phyloP scores from a whole-genome alignment of 176 grass and related monocot species.

The Oryza australiensis region DNA sequence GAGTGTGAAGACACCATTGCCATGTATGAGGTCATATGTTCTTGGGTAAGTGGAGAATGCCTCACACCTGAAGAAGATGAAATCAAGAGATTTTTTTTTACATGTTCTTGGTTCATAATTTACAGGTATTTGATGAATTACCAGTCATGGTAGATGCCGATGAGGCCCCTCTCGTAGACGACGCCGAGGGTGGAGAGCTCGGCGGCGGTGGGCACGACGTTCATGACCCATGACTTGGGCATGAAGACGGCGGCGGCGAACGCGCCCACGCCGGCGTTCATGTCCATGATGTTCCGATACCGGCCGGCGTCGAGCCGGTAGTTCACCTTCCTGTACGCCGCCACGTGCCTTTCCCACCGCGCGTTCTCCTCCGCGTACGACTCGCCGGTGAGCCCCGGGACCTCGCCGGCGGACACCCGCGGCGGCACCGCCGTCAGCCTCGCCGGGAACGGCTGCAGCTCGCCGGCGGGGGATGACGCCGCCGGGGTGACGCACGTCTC shows the following conservation, averaged over 20 bases:
- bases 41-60: constrained; percentile 96
- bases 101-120: neutral
- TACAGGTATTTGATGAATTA: no score
- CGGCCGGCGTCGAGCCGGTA: constrained; percentile 47
- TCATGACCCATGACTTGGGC: constrained; percentile 87
- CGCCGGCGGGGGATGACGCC: neutral
- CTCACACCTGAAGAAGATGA: constrained; percentile 69
- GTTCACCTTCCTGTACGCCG: constrained; percentile 71
- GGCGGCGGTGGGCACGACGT: constrained; percentile 69
- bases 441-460: constrained; percentile 69
- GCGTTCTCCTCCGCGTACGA: constrained; percentile 59
- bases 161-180: constrained; percentile 76
- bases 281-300: constrained; percentile 92
- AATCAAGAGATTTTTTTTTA: neutral
- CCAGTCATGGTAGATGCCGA: constrained; percentile 95
- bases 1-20: constrained; percentile 69
- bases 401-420: constrained; percentile 36
- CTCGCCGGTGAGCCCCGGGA: constrained; percentile 51
- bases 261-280: constrained; percentile 90
- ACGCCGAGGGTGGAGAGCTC: constrained; percentile 70
- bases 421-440: constrained; percentile 61
- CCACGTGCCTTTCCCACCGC: constrained; percentile 73
- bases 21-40: constrained; percentile 93
- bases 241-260: constrained; percentile 80
- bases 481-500: constrained; percentile 58